Conservation (phyloP, 202 grass and related monocot genomes). For the Hordeum pubiflorum region DNA sequence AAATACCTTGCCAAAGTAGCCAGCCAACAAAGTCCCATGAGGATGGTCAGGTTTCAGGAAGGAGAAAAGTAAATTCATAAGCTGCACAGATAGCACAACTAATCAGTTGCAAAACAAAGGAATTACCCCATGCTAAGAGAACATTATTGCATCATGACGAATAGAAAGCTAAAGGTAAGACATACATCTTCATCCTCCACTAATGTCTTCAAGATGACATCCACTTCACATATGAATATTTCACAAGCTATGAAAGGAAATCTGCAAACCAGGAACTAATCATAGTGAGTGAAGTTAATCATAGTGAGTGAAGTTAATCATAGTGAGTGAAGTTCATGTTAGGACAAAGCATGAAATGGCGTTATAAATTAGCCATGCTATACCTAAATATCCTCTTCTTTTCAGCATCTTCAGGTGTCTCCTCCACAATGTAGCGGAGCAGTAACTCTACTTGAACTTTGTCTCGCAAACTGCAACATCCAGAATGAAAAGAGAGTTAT, state of each 20-base stretch:
- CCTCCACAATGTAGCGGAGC: constrained; percentile 76
- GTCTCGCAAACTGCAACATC: constrained; percentile 60
- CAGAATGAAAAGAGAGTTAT: constrained; percentile 10
- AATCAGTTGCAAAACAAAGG: constrained; percentile 20
- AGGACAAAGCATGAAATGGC: not conserved
- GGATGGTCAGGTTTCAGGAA: constrained; percentile 68
- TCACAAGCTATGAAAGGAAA: constrained; percentile 99
- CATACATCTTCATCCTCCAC: constrained; percentile 89
- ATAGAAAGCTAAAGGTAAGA: constrained; percentile 17
- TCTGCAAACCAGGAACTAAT: constrained; percentile 33
- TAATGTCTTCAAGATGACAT: constrained; percentile 86
- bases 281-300: not conserved
- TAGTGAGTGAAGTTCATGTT: not conserved
- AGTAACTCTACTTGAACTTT: constrained; percentile 76
- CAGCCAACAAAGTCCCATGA: constrained; percentile 70
- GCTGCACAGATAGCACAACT: constrained; percentile 41
- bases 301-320: no score
- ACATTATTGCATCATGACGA: constrained; percentile 32
- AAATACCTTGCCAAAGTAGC: constrained; percentile 91
- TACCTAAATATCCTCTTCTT: constrained; percentile 91
- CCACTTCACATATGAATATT: constrained; percentile 97
- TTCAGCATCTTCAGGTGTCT: constrained; percentile 71
- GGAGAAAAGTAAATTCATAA: constrained; percentile 88
- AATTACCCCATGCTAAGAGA: not conserved
- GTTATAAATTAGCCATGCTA: constrained; percentile 16